Base-by-base conservation (phyloP, 345 rosid species). In the Citrus medica region DNA sequence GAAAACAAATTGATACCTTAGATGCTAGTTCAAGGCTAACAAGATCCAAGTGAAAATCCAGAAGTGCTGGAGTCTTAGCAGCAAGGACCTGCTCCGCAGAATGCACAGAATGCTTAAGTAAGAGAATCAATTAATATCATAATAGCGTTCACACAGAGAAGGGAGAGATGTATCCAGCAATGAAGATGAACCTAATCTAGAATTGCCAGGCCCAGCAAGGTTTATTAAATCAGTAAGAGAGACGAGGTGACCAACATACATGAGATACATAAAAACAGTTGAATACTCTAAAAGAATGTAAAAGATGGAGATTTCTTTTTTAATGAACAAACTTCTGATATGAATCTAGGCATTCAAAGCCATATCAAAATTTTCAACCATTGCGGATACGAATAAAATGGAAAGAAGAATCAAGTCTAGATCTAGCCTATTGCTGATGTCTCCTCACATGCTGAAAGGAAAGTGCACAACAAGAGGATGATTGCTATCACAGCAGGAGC, bases 41-140 rank as follows among this genome's bases (percentile, higher is more conserved):
- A 87, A 97, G 93, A 77, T 94, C 97, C 79, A 55, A 82, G 84
- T 87, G 94, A 86, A 97, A 94, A 85, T 94, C 93, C 62, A 97
- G 86, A 80, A 92, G 90, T n/a, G 78, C 86, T 65, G 97, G 92
- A 76, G 91, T 86, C 88, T 84, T 89, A 16, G 91, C 87, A 71
- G 98, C 95, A 78, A 97, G 91, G 76, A 85, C 92, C 99, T 97
- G 85, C 61, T 74, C 40, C 51, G 76, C 42, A 66, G 67, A 40
- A 76, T 79, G 77, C 69, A 79, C 42, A 66, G 69, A 40, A 76
- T 79, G 77, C 72, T 51, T 64, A 73, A 75, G 69, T 68, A 62
- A 59, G 28, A 74, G 55, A 69, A 17, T 56, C 22, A 22, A 76
- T 33, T 19, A 75, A 46, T 58, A 58, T 19, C 22, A n/a, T 7